Percentiles rank a stretch among this genome's conserved stretches.
Evolutionary conservation across 2,329 filamentous ascomycete species (phyloP).

Genomic region (Didymosphaeria variabile): DNA sequence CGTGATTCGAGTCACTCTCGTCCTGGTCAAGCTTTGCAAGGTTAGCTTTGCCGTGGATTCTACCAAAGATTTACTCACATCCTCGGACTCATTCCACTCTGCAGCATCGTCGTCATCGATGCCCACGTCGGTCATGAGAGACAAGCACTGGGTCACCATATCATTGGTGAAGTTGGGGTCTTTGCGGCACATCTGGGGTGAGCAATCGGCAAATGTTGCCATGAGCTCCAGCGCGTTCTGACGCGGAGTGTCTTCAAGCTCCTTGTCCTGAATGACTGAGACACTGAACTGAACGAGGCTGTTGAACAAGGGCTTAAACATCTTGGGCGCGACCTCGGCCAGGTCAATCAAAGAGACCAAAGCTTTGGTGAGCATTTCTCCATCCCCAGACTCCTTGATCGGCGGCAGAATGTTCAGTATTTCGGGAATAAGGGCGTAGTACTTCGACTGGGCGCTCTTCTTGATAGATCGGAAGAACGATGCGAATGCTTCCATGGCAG

Average conservation of each 20-base stretch:
- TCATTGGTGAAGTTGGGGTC: slow-evolving; percentile 90
- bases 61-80: slow-evolving; percentile 66
- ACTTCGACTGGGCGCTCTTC: slow-evolving; percentile 90
- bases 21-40: slow-evolving; percentile 79
- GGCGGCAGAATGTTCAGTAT: slow-evolving; percentile 94
- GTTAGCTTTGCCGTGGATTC: slow-evolving; percentile 5
- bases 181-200: slow-evolving; percentile 93
- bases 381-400: slow-evolving; percentile 89
- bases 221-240: slow-evolving; percentile 97
- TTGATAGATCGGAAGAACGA: slow-evolving; percentile 91
- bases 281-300: slow-evolving; percentile 93
- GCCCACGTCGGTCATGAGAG: slow-evolving; percentile 96
- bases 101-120: slow-evolving; percentile 92
- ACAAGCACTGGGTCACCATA: slow-evolving; percentile 98
- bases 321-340: slow-evolving; percentile 92
- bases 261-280: slow-evolving; percentile 94
- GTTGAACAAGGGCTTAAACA: slow-evolving; percentile 96
- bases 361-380: slow-evolving; percentile 88
- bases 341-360: slow-evolving; percentile 92
- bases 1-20: slow-evolving; percentile 96
- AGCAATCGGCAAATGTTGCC: slow-evolving; percentile 96
- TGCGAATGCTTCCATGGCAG: slow-evolving; percentile 96
- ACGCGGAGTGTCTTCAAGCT: slow-evolving; percentile 85
- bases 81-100: slow-evolving; percentile 93
- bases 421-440: slow-evolving; percentile 85